Conservation (phyloP, 345 rosid species). For the Melastoma malabathricum region DNA sequence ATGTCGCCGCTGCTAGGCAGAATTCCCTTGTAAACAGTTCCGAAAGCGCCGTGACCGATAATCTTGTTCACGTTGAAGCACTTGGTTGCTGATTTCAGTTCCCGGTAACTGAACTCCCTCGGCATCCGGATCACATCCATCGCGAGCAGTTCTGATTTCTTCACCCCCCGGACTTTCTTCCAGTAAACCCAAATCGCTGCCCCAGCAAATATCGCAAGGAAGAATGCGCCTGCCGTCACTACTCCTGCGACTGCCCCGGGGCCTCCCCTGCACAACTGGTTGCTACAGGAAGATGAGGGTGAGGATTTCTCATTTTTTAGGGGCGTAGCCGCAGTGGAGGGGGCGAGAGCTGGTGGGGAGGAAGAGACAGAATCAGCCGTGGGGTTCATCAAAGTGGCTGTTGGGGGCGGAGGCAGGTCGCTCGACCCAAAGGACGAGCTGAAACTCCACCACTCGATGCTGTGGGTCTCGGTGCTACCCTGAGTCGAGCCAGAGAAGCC, state of each 20-base stretch:
- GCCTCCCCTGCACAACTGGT: slow-evolving; percentile 70
- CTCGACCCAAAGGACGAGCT: slow-evolving; percentile 53
- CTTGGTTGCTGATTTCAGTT: slow-evolving; percentile 71
- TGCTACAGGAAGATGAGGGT: slow-evolving; percentile 64
- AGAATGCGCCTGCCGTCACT: slow-evolving; percentile 80
- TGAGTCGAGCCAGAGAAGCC: slow-evolving; percentile 98
- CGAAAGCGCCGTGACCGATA: slow-evolving; percentile 91
- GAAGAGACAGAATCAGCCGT: slow-evolving; percentile 51
- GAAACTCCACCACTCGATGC: slow-evolving; percentile 94
- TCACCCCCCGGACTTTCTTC: slow-evolving; percentile 34
- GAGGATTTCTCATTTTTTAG: slow-evolving; percentile 17
- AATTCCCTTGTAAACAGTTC: slow-evolving; percentile 82
- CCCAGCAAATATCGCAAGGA: slow-evolving; percentile 69
- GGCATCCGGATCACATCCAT: slow-evolving; percentile 78
- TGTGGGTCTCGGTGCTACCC: slow-evolving; percentile 95
- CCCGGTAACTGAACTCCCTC: slow-evolving; percentile 77
- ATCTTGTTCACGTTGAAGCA: slow-evolving; percentile 50
- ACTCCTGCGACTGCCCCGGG: slow-evolving; percentile 97
- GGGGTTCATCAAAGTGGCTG: slow-evolving; percentile 45
- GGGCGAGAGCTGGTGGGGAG: slow-evolving; percentile 55
- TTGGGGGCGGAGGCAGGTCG: slow-evolving; percentile 70
- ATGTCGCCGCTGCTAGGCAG: slow-evolving; percentile 53
- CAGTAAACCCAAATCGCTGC: slow-evolving; percentile 61
- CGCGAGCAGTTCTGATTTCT: slow-evolving; percentile 50
- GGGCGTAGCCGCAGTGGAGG: slow-evolving; percentile 22